Percentiles rank a stretch among this genome's conserved stretches.
Conservation (phyloP, 352 stramenopile species). For the Pythium apleroticum region DNA sequence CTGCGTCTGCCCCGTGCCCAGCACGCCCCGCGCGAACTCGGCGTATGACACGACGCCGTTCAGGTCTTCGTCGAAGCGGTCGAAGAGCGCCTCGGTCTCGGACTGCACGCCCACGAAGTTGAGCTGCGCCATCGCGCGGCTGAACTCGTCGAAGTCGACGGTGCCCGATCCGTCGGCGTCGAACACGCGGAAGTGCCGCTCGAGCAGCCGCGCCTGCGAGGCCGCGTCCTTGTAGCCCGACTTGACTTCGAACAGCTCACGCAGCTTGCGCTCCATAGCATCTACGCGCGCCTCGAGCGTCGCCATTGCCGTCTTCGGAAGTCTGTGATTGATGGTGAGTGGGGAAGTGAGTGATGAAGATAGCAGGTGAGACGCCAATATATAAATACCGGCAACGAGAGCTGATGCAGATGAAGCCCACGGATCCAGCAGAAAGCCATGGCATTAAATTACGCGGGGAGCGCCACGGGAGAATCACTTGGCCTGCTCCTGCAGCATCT, state of each 20-base stretch:
- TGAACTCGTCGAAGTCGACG: slow-evolving; percentile 89
- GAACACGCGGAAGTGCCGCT: slow-evolving; percentile 78
- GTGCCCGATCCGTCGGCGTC: slow-evolving; percentile 67
- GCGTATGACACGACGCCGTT: slow-evolving; percentile 74
- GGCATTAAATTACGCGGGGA: slow-evolving; percentile 5
- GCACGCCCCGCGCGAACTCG: slow-evolving; percentile 62
- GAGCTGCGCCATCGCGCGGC: slow-evolving; percentile 76
- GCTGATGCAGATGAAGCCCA: no score
- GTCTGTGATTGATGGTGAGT: neutral
- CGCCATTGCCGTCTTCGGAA: neutral
- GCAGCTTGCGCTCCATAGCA: slow-evolving; percentile 51
- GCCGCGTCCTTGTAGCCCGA: slow-evolving; percentile 65
- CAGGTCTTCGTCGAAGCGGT: slow-evolving; percentile 86
- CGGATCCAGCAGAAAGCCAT: neutral
- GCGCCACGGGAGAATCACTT: slow-evolving; percentile 14
- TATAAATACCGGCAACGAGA: slow-evolving; percentile 6
- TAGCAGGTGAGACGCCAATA: neutral
- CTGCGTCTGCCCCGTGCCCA: slow-evolving; percentile 28
- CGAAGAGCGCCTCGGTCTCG: slow-evolving; percentile 84
- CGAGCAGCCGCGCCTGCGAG: slow-evolving; percentile 49
- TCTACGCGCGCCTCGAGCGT: slow-evolving; percentile 48
- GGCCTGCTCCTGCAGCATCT: slow-evolving; percentile 28
- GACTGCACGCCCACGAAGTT: slow-evolving; percentile 90
- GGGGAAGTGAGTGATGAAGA: neutral
- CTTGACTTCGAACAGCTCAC: slow-evolving; percentile 67